A percentile compares a stretch with the other conserved stretches of the same genome.
These are phyloP conservation scores for Dictyostelium intermedium DNA, from an alignment of 78 protist genomes.

Conservation along the genomic window DNA sequence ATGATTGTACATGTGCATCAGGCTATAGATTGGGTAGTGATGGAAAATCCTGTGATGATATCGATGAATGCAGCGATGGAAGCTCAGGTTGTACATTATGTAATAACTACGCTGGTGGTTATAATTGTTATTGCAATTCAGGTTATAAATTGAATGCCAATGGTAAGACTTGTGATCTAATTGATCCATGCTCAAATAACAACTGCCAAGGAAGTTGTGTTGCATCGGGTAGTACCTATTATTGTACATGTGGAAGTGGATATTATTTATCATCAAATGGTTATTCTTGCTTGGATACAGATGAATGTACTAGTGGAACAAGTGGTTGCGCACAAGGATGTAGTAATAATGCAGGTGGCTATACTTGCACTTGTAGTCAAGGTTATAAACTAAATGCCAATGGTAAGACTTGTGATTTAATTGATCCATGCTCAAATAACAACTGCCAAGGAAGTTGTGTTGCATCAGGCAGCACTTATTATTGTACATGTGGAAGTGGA, in stretches of 20 bases:
- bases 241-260: not conserved
- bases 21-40: not conserved
- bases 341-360: not conserved
- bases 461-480: too few relatives aligned
- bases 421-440: too few relatives aligned
- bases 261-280: not conserved
- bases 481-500: too few relatives aligned
- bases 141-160: not conserved
- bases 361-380: not conserved
- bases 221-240: not conserved
- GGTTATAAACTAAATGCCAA: not conserved
- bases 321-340: not conserved
- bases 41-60: not conserved
- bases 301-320: not conserved
- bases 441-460: not conserved
- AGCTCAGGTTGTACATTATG: not conserved
- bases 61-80: not conserved
- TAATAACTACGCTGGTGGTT: too few relatives aligned
- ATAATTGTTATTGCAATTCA: not conserved
- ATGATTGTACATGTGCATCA: not conserved
- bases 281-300: not conserved
- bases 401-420: too few relatives aligned
- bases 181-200: not conserved
- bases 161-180: not conserved
- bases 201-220: not conserved